Percentiles rank a stretch among this genome's conserved stretches.
Evolutionary conservation across 805 yeast genomes (phyloP).

Genomic region (Suhomyces sp.): DNA sequence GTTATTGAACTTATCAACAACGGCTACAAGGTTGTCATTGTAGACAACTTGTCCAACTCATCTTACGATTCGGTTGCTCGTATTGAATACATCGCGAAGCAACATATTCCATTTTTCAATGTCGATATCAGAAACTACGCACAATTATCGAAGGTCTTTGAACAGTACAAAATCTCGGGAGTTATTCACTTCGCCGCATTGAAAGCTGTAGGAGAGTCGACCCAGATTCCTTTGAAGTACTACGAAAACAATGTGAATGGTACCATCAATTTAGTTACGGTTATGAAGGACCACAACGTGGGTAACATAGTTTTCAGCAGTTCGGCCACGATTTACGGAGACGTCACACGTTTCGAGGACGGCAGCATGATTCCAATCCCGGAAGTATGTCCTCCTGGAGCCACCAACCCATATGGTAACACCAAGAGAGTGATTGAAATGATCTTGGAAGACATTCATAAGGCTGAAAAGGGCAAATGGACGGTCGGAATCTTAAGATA

Average conservation of each 20-base stretch:
- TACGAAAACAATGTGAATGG: slow-evolving; percentile 69
- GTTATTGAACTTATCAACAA: slow-evolving; percentile 58
- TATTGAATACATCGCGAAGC: slow-evolving; percentile 52
- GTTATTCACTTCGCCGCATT: slow-evolving; percentile 81
- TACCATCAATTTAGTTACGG: slow-evolving; percentile 54
- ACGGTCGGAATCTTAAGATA: slow-evolving; percentile 65
- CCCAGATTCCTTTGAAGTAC: slow-evolving; percentile 62
- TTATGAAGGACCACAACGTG: slow-evolving; percentile 47
- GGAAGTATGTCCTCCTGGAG: slow-evolving; percentile 70
- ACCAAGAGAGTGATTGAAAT: slow-evolving; percentile 68
- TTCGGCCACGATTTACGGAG: slow-evolving; percentile 83
- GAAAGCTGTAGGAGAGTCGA: slow-evolving; percentile 80
- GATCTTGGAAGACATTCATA: slow-evolving; percentile 52
- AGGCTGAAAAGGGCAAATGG: slow-evolving; percentile 42
- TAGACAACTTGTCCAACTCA: slow-evolving; percentile 68
- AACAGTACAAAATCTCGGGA: slow-evolving; percentile 47
- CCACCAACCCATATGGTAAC: slow-evolving; percentile 75
- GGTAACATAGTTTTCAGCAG: slow-evolving; percentile 66
- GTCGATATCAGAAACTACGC: slow-evolving; percentile 55
- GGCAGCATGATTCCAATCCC: slow-evolving; percentile 74
- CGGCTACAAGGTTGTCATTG: slow-evolving; percentile 68
- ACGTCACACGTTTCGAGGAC: slow-evolving; percentile 61
- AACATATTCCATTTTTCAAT: slow-evolving; percentile 52
- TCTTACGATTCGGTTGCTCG: slow-evolving; percentile 63
- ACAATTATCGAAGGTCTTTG: slow-evolving; percentile 47